These are phyloP conservation scores for Letharia lupina DNA, from an alignment of 495 filamentous ascomycete species.

Conservation along the genomic window DNA sequence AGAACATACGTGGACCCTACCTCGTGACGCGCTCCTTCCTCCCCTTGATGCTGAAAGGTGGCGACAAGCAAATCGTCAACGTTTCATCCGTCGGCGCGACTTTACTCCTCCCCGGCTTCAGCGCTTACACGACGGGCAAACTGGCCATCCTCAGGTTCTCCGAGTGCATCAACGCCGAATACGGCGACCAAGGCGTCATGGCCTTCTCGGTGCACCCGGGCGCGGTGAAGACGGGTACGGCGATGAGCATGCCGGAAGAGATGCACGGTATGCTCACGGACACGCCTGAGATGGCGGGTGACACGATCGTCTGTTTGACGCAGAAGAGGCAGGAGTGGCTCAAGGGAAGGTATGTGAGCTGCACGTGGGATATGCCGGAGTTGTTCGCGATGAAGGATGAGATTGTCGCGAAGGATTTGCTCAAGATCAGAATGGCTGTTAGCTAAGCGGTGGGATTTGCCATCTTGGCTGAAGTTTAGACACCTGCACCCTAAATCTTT, in stretches of 20 bases:
- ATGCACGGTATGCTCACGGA: slow-evolving; percentile 25
- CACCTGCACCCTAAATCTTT: too few relatives aligned
- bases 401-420: slow-evolving; percentile 33
- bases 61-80: slow-evolving; percentile 42
- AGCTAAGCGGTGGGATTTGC: not conserved
- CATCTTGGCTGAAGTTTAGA: too few relatives aligned
- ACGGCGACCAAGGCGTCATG: slow-evolving; percentile 32
- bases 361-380: slow-evolving; percentile 42
- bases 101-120: slow-evolving; percentile 20
- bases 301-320: slow-evolving; percentile 43
- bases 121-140: slow-evolving; percentile 21
- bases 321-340: slow-evolving; percentile 43
- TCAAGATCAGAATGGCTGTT: slow-evolving; percentile 33
- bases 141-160: slow-evolving; percentile 39
- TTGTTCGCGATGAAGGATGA: slow-evolving; percentile 39
- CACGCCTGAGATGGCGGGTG: slow-evolving; percentile 36
- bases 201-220: slow-evolving; percentile 45
- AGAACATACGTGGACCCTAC: slow-evolving; percentile 43
- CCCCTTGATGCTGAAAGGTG: slow-evolving; percentile 26
- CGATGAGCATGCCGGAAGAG: not conserved
- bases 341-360: slow-evolving; percentile 40
- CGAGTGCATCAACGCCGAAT: slow-evolving; percentile 35
- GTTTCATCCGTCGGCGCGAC: slow-evolving; percentile 35
- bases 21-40: slow-evolving; percentile 35
- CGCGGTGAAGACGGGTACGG: slow-evolving; percentile 39